Evolutionary conservation across 768 basidiomycete genomes (phyloP).

Genomic region (Phlegmacium glaucopus): DNA sequence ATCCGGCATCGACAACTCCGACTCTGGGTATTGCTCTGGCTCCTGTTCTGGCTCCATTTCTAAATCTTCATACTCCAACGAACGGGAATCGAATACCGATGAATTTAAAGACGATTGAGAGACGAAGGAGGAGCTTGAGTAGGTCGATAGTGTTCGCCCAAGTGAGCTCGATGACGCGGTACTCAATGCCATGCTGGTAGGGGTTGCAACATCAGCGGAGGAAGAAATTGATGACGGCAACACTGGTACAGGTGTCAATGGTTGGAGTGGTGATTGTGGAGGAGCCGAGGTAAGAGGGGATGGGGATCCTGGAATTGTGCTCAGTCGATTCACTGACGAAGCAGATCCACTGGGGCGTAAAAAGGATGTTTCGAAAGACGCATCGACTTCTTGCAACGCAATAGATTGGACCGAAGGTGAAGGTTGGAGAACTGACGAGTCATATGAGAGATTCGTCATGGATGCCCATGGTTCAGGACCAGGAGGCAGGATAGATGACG

Average conservation of each 20-base stretch:
- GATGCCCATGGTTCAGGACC: conserved; percentile 51
- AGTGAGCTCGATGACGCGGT: conserved; percentile 31
- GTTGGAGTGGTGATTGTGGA: conserved; percentile 30
- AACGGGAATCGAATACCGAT: conserved; percentile 32
- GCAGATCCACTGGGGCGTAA: conserved; percentile 59
- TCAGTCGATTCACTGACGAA: conserved; percentile 41
- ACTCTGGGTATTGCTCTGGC: background rate
- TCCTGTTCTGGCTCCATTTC: conserved; percentile 20
- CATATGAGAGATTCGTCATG: conserved; percentile 68
- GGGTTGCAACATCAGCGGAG: conserved; percentile 27
- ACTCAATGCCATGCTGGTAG: conserved; percentile 30
- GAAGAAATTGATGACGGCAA: conserved; percentile 30
- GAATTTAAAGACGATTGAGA: conserved; percentile 44
- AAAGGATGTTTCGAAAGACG: conserved; percentile 72
- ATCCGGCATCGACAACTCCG: background rate
- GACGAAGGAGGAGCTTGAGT: conserved; percentile 34
- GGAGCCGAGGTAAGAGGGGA: conserved; percentile 26
- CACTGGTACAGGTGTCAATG: conserved; percentile 36
- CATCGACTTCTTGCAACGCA: conserved; percentile 58
- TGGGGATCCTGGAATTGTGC: conserved; percentile 40
- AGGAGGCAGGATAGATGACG: conserved; percentile 31
- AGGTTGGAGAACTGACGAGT: conserved; percentile 70
- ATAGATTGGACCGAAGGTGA: conserved; percentile 60
- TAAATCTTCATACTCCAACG: conserved; percentile 21
- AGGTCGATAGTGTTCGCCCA: conserved; percentile 34